A percentile compares a stretch with the other conserved stretches of the same genome.
These are phyloP conservation scores for Thozetella sp. DNA, from an alignment of 495 filamentous ascomycete species.

Conservation along the genomic window DNA sequence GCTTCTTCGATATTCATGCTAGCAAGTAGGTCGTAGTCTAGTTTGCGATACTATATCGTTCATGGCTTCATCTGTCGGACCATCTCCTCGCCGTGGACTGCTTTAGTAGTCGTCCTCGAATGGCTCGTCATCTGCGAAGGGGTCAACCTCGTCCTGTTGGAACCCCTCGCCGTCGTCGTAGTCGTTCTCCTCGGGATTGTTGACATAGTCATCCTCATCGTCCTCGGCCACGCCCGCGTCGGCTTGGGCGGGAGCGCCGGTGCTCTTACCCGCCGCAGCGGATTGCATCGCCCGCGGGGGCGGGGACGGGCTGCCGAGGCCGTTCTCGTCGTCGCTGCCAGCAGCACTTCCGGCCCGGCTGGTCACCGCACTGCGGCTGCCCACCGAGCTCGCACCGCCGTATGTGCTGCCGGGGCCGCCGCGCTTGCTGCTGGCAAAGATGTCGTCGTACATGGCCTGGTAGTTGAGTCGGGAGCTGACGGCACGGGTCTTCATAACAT, in stretches of 20 bases:
- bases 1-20: no score
- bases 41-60: background rate
- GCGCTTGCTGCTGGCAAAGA: conserved; percentile 43
- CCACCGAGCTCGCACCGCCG: conserved; percentile 18
- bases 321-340: conserved; percentile 9
- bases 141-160: background rate
- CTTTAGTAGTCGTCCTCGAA: background rate
- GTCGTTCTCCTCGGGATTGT: background rate
- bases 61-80: background rate
- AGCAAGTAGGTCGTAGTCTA: background rate
- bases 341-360: conserved; percentile 20
- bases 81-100: background rate
- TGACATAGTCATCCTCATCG: background rate
- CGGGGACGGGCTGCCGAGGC: background rate
- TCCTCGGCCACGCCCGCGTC: background rate
- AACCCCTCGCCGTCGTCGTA: background rate
- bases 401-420: conserved; percentile 36
- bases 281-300: background rate
- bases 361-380: conserved; percentile 13
- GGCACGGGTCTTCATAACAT: conserved; percentile 70
- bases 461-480: conserved; percentile 88
- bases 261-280: background rate
- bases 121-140: background rate
- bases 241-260: background rate
- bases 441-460: conserved; percentile 58